A percentile compares a stretch with the other conserved stretches of the same genome.
Evolutionary conservation across 192 early-diverging fungal genomes (phyloP).

Genomic region (Backusella sp.): DNA sequence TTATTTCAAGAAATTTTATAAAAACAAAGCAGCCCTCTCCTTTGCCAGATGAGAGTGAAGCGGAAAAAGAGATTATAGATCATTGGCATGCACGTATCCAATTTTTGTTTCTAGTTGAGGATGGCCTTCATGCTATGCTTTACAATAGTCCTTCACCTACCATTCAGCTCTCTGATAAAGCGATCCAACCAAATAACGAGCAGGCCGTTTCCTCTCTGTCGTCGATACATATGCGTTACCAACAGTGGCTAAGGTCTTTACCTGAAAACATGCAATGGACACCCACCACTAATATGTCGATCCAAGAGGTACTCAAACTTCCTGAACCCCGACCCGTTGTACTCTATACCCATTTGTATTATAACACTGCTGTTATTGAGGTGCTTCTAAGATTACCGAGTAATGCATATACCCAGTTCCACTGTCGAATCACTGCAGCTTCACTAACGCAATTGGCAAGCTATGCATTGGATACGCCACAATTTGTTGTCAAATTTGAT

Average conservation of each 20-base stretch:
- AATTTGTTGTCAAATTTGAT: conserved; percentile 12
- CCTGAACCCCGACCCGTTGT: background rate
- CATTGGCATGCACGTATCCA: conserved; percentile 9
- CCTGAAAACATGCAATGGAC: conserved; percentile 11
- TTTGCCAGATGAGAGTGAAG: background rate
- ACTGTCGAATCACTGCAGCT: background rate
- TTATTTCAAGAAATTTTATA: background rate
- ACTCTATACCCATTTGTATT: conserved; percentile 3
- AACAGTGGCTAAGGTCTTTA: conserved; percentile 3
- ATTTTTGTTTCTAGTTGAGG: conserved; percentile 10
- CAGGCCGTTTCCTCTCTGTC: background rate
- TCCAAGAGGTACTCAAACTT: background rate
- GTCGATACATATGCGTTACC: background rate
- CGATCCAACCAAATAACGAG: background rate
- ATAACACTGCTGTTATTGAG: background rate
- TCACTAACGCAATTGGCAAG: conserved; percentile 7
- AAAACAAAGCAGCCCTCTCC: background rate
- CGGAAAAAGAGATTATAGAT: background rate
- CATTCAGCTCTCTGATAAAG: background rate
- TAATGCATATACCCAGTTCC: background rate
- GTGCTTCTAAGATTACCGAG: background rate
- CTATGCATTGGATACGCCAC: background rate
- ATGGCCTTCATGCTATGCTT: conserved; percentile 5
- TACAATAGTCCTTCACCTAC: background rate
- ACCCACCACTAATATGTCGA: background rate